Conservation (phyloP, 1,139 yeast species). For the Sugiyamaella novakii region DNA sequence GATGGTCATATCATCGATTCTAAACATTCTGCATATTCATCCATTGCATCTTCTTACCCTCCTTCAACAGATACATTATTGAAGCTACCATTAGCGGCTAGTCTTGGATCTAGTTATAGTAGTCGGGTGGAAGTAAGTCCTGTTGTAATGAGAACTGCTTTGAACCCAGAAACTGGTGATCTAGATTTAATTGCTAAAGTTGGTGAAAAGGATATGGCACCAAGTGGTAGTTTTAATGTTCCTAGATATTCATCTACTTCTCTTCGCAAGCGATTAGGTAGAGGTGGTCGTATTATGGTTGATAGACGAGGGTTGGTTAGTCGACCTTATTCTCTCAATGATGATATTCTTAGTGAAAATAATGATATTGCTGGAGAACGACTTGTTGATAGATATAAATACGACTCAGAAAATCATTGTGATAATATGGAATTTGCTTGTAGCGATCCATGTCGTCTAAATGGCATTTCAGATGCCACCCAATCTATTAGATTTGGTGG, state of each 20-base stretch:
- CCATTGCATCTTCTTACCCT: conserved; percentile 73
- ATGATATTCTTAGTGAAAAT: conserved; percentile 34
- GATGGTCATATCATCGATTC: conserved; percentile 49
- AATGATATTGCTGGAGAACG: conserved; percentile 47
- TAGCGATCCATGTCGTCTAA: conserved; percentile 65
- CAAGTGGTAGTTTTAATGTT: conserved; percentile 31
- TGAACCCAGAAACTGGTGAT: conserved; percentile 25
- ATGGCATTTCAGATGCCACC: conserved; percentile 82
- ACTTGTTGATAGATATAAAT: conserved; percentile 71
- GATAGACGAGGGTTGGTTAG: conserved; percentile 61
- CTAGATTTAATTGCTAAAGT: conserved; percentile 30
- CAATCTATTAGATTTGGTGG: conserved; percentile 90
- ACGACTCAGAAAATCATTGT: conserved; percentile 63
- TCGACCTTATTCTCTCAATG: conserved; percentile 21
- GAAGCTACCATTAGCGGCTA: conserved; percentile 36
- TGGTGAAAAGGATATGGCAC: conserved; percentile 34
- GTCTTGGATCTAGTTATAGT: conserved; percentile 37
- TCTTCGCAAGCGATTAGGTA: conserved; percentile 73
- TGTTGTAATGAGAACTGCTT: conserved; percentile 30
- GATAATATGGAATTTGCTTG: conserved; percentile 59
- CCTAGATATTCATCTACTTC: conserved; percentile 47
- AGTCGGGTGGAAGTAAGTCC: conserved; percentile 36
- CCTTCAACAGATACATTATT: conserved; percentile 53
- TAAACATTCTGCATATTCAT: conserved; percentile 75
- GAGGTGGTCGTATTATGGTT: conserved; percentile 68